Conservation (phyloP, 148 eudicot species). For the Rhododendron mucronatum region DNA sequence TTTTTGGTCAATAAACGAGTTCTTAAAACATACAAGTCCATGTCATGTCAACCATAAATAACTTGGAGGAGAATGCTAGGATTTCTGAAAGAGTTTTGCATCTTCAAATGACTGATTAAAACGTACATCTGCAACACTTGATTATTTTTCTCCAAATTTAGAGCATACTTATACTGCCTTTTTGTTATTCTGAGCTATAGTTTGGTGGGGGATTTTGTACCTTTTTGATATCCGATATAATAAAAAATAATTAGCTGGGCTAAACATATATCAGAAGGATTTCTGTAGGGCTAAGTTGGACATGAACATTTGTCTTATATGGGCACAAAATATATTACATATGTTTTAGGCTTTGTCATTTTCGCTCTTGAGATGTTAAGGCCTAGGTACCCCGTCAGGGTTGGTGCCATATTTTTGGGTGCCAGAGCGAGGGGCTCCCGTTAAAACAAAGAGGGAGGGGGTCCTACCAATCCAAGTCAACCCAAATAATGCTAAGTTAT, state of each 20-base stretch:
- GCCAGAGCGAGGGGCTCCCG: background rate
- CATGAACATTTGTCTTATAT: background rate
- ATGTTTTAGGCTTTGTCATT: background rate
- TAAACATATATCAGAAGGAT: background rate
- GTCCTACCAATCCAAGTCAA: background rate
- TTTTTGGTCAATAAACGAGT: background rate
- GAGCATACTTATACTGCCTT: background rate
- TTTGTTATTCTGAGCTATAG: background rate
- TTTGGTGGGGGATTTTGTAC: background rate
- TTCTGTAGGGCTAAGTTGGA: background rate
- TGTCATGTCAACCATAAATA: background rate
- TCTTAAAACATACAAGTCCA: background rate
- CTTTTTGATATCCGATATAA: background rate
- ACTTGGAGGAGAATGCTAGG: background rate
- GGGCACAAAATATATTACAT: background rate
- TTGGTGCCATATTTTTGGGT: background rate
- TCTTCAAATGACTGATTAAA: background rate
- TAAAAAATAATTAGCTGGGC: background rate
- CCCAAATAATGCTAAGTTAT: slow-evolving; percentile 2
- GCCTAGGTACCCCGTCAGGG: background rate
- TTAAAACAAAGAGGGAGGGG: background rate
- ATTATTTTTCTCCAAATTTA: background rate
- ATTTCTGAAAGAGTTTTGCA: background rate
- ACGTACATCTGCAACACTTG: background rate
- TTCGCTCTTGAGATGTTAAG: background rate